A percentile compares a stretch with the other conserved stretches of the same genome.
Conservation (phyloP, 495 filamentous ascomycete genomes). For the Aspergillus campestris region DNA sequence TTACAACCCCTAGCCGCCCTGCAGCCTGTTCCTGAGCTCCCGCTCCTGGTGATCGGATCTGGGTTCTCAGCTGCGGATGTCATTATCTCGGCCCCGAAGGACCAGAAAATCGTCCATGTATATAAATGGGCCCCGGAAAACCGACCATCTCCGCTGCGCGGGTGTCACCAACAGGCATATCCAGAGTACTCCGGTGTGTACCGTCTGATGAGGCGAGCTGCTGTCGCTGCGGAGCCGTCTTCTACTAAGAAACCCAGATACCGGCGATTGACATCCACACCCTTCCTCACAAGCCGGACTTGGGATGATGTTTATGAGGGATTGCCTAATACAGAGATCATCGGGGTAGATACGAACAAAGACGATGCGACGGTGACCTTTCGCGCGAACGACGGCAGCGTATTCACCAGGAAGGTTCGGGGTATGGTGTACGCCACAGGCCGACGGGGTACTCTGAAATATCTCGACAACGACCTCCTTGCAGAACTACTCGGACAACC, state of each 20-base stretch:
- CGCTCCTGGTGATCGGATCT: conserved; percentile 53
- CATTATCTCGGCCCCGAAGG: conserved; percentile 45
- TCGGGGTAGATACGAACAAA: conserved; percentile 26
- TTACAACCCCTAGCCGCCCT: conserved; percentile 32
- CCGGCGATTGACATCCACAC: conserved; percentile 31
- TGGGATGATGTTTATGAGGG: conserved; percentile 52
- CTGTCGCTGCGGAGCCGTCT: conserved; percentile 15
- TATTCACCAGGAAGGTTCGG: conserved; percentile 36
- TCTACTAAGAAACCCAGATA: conserved; percentile 17
- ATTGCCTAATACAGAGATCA: conserved; percentile 47
- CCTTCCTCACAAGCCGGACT: conserved; percentile 37
- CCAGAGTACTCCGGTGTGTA: conserved; percentile 61
- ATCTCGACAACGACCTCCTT: conserved; percentile 42
- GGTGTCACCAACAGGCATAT: conserved; percentile 57
- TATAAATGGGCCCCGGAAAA: conserved; percentile 54
- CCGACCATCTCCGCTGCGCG: conserved; percentile 49
- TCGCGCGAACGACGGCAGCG: conserved; percentile 35
- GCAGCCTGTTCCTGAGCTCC: conserved; percentile 15
- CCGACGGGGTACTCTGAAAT: conserved; percentile 49
- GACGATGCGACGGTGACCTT: conserved; percentile 37
- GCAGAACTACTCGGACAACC: conserved; percentile 37
- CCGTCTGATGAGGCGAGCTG: conserved; percentile 52
- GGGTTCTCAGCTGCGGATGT: conserved; percentile 59
- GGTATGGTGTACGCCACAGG: conserved; percentile 54
- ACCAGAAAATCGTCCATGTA: conserved; percentile 51